Conservation (phyloP, 1,139 yeast genomes). For the Magnusiomyces sp. region DNA sequence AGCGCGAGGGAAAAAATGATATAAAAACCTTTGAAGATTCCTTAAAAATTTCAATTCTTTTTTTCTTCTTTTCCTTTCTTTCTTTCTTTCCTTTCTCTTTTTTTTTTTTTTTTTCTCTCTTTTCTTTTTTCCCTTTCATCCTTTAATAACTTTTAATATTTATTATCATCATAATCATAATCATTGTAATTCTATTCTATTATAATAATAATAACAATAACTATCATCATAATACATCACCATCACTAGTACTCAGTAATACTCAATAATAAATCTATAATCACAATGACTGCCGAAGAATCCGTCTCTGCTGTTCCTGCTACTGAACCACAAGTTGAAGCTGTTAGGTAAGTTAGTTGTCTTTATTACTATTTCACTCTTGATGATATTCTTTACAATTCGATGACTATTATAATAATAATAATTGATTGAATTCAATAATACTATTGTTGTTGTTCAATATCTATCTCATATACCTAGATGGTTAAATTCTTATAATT, state of each 20-base stretch:
- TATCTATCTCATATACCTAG: too few relatives aligned
- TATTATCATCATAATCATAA: background rate
- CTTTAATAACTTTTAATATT: background rate
- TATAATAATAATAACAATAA: background rate
- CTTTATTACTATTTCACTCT: background rate
- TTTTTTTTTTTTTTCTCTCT: background rate
- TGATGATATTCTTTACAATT: background rate
- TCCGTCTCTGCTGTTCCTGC: background rate
- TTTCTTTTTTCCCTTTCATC: background rate
- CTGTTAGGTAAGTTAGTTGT: constrained; percentile 6
- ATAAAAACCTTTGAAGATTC: background rate
- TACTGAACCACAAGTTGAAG: background rate
- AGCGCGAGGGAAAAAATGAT: too few relatives aligned
- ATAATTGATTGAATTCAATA: background rate
- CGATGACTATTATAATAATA: background rate
- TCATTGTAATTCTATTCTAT: background rate
- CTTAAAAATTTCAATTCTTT: background rate
- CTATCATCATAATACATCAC: too few relatives aligned
- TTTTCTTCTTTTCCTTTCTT: constrained; percentile 6
- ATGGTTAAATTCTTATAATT: background rate
- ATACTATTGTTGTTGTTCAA: background rate
- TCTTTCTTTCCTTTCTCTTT: constrained; percentile 2
- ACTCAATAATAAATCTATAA: background rate
- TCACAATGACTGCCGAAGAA: constrained; percentile 6
- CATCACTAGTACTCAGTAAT: background rate